Evolutionary conservation across 129 eudicot species (phyloP), one percentile per base, ranked within the genome.

Genomic region (Flaveria bidentis): DNA sequence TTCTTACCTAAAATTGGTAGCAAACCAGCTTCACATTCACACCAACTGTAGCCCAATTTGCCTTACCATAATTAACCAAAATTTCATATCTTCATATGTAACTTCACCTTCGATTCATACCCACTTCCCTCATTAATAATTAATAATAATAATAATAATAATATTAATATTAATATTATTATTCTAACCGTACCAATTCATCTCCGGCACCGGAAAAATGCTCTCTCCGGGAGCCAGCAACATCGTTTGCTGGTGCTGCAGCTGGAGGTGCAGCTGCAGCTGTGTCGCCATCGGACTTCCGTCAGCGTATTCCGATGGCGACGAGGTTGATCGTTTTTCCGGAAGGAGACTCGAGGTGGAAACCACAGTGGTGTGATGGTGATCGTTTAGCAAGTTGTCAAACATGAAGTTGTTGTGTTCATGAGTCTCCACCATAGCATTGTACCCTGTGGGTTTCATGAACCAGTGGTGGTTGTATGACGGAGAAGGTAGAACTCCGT

Each of bases 131-230:
- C 41, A 36, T 5, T 36, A 36, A 36, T 36, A 36, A 4, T 28
- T 30, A 30, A 30, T 36, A 36, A 4, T 36, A 36, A 28, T 28
- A 26, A 26, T 33, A 36, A 4, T 30, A 28, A 28, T 33, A 33
- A 0, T 33, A 20, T 0, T 20, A 26, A 26, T 33, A 36, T 0
- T 30, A 36, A 5, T 36, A 36, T 5, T 36, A 36, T 36, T 36
- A 36, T 36, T 56, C 71, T 84, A 90, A 13, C 84, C 18, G 84
- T 84, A 92, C 98, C 98, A 92, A 74, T 92, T 89, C 91, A 86
- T 78, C 42, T 84, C 89, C 3, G 90, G 85, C 16, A 87, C 57
- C 58, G 84, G 91, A 72, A 75, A 92, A 0, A 85, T 80, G 55
- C 88, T 88, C 71, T 89, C 97, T n/a, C 87, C 84, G 10, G 89